Evolutionary conservation across 371 early-diverging fungal species (phyloP).

Genomic region (Actinomortierella ambigua): DNA sequence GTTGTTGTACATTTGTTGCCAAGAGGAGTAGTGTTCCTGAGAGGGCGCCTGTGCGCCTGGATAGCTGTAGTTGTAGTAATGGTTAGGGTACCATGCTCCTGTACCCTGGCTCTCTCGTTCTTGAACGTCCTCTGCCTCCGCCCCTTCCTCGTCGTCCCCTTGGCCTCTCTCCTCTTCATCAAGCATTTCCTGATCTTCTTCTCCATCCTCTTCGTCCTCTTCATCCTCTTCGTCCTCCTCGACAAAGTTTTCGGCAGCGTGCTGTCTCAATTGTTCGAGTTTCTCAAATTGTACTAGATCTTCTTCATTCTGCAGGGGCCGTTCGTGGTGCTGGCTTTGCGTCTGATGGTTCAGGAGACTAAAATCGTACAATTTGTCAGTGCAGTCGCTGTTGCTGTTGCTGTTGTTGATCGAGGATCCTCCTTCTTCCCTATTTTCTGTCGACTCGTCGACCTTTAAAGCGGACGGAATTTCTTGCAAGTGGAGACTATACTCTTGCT

Average conservation of each 20-base stretch:
- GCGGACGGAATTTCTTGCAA: slow-evolving; percentile 22
- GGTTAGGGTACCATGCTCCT: no score
- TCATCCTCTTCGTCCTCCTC: not conserved
- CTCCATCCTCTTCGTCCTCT: not conserved
- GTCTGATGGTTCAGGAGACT: slow-evolving; percentile 13
- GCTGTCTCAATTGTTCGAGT: slow-evolving; percentile 20
- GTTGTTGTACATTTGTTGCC: no score
- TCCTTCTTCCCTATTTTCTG: not conserved
- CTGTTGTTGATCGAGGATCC: no score
- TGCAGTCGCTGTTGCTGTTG: not conserved
- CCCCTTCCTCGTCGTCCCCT: not conserved
- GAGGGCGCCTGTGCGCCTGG: no score
- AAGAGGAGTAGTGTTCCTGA: no score
- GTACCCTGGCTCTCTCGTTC: no score
- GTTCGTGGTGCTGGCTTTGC: slow-evolving; percentile 40
- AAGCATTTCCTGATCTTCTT: not conserved
- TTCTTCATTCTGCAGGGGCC: slow-evolving; percentile 26
- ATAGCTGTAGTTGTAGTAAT: no score
- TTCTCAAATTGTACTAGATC: slow-evolving; percentile 42
- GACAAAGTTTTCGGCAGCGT: not conserved
- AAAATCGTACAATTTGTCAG: slow-evolving; percentile 7
- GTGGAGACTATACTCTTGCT: slow-evolving; percentile 25
- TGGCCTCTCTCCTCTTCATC: not conserved
- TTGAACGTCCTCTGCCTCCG: not conserved
- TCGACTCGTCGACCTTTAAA: no score